Conservation (phyloP, 1,139 yeast species). For the Yamadazyma atmosphaerica region DNA sequence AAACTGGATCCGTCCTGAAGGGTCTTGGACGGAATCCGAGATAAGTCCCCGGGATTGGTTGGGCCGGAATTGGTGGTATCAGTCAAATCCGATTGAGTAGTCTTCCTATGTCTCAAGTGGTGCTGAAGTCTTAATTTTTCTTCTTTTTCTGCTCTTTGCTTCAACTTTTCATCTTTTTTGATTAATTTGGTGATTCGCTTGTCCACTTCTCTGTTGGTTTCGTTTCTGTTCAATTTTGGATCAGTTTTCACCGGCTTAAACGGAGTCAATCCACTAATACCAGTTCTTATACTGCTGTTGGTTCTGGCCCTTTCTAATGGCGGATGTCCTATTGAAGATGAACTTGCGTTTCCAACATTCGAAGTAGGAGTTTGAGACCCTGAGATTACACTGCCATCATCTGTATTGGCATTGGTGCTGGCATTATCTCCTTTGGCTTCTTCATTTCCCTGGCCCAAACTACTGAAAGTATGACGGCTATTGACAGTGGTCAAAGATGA, state of each 20-base stretch:
- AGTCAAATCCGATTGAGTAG: conserved; percentile 1
- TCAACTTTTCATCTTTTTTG: conserved; percentile 30
- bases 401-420: background rate
- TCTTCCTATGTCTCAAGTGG: conserved; percentile 13
- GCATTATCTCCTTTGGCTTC: background rate
- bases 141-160: conserved; percentile 22
- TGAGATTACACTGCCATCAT: too few species aligned
- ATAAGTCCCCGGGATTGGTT: conserved; percentile 9
- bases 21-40: conserved; percentile 15
- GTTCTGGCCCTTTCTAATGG: conserved; percentile 24
- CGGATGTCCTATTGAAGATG: background rate
- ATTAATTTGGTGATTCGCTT: conserved; percentile 29
- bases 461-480: conserved; percentile 4
- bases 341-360: too few species aligned
- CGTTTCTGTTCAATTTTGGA: conserved; percentile 13
- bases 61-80: background rate
- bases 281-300: conserved; percentile 24
- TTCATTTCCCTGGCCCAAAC: background rate
- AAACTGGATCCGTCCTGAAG: conserved; percentile 15
- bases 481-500: conserved; percentile 11
- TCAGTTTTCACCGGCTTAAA: conserved; percentile 27
- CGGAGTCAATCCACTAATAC: conserved; percentile 28
- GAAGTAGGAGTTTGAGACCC: background rate
- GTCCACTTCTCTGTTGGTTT: conserved; percentile 30
- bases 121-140: conserved; percentile 18